Base-by-base conservation (phyloP, 2,329 filamentous ascomycete genomes). In the Botrytis paeoniae region DNA sequence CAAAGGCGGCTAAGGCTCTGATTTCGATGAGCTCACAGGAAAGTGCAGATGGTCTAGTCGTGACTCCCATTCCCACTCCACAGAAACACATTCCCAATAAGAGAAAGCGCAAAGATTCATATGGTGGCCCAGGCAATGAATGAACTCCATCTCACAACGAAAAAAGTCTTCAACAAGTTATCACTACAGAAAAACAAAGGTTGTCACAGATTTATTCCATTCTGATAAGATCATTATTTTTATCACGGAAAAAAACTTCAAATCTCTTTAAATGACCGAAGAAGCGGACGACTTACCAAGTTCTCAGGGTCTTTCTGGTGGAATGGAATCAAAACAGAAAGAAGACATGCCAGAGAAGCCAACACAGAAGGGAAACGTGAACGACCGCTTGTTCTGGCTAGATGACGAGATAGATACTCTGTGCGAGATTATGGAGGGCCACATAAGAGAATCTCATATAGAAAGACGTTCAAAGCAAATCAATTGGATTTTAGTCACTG, bases 391-490 rank as follows among this genome's bases (percentile, higher is more conserved):
- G n/a, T n/a, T n/a, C n/a, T n/a, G 48, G 48, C 48, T 54, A n/a
- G 12, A 16, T 54, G 48, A 54, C 4, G 25, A 54, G 25, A n/a
- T n/a, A 54, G 12, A n/a, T 54, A 16, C 25, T n/a, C 10, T 54
- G 12, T n/a, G 12, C 12, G 25, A 54, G 16, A 16, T 6, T 12
- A n/a, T 7, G 25, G 0, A n/a, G 12, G 2, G 25, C 12, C 5
- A 6, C 4, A 6, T 2, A 25, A 51, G 4, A 12, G 10, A 51
- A 51, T 25, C 22, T 12, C 22, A 10, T 5, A n/a, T 1, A 54
- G 25, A 2, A n/a, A n/a, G 0, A n/a, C 10, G 12, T 6, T 6
- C 12, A 10, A 3, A 7, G 25, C 6, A 22, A 51, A 5, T 5
- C 9, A 4, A 12, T n/a, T 54, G 25, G 48, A n/a, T 7, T 0